A percentile compares a stretch with the other conserved stretches of the same genome.
These are phyloP conservation scores for Leishmania guyanensis DNA, from an alignment of 208 protist species.

Conservation along the genomic window DNA sequence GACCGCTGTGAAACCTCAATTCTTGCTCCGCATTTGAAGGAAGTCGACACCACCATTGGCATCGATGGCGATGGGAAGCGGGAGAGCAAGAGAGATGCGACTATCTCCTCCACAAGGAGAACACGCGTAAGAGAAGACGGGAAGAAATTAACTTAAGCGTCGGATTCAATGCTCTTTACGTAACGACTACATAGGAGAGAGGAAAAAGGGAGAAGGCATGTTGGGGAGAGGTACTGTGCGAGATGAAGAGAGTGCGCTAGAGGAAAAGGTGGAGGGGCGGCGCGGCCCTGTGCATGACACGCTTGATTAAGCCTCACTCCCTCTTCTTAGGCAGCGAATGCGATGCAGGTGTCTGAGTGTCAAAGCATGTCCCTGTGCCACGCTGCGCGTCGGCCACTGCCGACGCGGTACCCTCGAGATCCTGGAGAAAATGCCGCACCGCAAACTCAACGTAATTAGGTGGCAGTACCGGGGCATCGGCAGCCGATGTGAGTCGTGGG, in stretches of 20 bases:
- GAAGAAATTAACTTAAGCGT: background rate
- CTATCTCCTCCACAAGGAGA: background rate
- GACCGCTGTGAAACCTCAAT: no score
- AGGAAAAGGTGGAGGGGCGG: background rate
- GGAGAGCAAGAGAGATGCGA: background rate
- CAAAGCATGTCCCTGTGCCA: background rate
- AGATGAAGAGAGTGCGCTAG: background rate
- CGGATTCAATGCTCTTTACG: background rate
- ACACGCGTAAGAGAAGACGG: background rate
- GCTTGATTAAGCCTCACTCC: background rate
- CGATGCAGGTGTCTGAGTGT: background rate
- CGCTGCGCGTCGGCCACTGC: constrained; percentile 28
- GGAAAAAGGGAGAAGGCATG: background rate
- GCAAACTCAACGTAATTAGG: constrained; percentile 78
- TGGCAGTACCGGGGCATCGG: constrained; percentile 22
- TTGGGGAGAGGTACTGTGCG: background rate
- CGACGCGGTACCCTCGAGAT: constrained; percentile 60
- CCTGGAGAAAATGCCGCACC: constrained; percentile 79
- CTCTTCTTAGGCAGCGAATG: background rate
- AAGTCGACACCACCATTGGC: no score
- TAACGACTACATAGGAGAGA: background rate
- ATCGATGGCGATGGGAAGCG: background rate
- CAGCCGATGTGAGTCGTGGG: constrained; percentile 3
- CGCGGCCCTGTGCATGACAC: background rate
- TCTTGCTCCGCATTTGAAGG: no score